Evolutionary conservation across 257 asterid genomes (phyloP).

Genomic region (Fraxinus pennsylvanica): DNA sequence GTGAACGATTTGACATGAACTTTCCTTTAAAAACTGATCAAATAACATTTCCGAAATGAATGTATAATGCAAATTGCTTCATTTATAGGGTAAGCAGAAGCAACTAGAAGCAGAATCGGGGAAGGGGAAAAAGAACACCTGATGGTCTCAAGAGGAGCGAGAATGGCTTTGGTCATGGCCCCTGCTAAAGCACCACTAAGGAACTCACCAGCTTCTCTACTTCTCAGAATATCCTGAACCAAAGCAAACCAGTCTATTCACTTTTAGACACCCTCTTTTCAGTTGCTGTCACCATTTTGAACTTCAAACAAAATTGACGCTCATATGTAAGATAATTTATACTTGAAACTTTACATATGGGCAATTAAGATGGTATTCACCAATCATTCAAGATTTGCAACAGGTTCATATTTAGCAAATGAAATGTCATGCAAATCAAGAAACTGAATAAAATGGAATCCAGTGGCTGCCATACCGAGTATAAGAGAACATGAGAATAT

Average conservation of each 20-base stretch:
- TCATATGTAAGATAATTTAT: neutral
- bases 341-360: constrained; percentile 8
- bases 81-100: constrained; percentile 1
- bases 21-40: neutral
- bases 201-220: constrained; percentile 86
- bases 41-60: neutral
- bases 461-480: neutral
- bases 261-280: neutral
- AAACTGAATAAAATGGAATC: neutral
- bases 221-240: constrained; percentile 56
- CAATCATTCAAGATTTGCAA: neutral
- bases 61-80: neutral
- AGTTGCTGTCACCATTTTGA: neutral
- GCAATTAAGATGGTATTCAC: neutral
- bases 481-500: neutral
- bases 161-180: constrained; percentile 96
- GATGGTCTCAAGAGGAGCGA: constrained; percentile 98
- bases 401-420: neutral
- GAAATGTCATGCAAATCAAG: neutral
- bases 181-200: constrained; percentile 95
- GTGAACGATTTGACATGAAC: neutral
- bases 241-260: constrained; percentile 20
- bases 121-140: constrained; percentile 43
- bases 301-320: neutral
- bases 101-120: neutral